Conservation (phyloP, 176 grass and related monocot genomes). For the Lolium multiflorum region DNA sequence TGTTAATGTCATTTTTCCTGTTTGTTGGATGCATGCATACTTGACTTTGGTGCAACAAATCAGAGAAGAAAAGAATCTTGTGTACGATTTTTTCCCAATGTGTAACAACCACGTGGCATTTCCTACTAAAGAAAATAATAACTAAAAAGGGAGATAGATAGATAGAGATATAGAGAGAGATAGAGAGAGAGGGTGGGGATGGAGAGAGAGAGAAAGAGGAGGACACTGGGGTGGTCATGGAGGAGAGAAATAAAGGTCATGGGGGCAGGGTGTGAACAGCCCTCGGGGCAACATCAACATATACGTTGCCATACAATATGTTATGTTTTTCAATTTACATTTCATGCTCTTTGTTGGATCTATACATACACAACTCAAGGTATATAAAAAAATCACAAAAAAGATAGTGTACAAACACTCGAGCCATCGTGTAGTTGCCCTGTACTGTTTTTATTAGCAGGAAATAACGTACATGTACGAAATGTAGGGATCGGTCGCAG, state of each 20-base stretch:
- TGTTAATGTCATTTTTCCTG: too few species aligned
- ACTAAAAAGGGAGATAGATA: too few species aligned
- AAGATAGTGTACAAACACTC: not conserved
- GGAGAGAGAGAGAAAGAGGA: conserved; percentile 5
- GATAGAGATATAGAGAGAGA: too few species aligned
- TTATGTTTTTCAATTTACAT: not conserved
- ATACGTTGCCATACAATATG: too few species aligned
- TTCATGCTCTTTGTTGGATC: not conserved
- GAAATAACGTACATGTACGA: not conserved
- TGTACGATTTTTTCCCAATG: too few species aligned
- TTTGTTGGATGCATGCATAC: too few species aligned
- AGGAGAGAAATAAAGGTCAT: not conserved
- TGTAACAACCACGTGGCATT: too few species aligned
- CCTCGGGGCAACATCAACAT: conserved; percentile 39
- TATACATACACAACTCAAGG: not conserved
- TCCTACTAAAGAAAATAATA: too few species aligned
- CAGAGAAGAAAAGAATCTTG: too few species aligned
- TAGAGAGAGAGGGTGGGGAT: not conserved
- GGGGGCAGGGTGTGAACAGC: conserved; percentile 8
- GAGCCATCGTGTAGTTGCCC: not conserved
- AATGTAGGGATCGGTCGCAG: not conserved
- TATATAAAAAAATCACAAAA: not conserved
- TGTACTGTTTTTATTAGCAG: not conserved
- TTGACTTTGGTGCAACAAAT: too few species aligned
- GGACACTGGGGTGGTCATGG: not conserved